Base-by-base conservation (phyloP, 2,329 filamentous ascomycete species). In the Fusarium anguioides region DNA sequence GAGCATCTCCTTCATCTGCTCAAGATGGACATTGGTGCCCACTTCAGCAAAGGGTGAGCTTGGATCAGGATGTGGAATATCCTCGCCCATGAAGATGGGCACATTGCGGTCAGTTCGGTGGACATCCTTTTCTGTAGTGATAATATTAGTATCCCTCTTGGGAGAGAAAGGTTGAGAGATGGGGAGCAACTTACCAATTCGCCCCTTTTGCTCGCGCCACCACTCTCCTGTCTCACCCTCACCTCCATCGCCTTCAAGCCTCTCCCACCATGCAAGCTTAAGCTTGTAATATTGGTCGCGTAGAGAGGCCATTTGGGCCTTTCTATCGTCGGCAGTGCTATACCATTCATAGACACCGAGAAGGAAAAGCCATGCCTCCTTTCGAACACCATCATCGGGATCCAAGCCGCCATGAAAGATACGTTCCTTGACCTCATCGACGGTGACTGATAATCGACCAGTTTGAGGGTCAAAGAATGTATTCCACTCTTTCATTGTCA, bases 1-100 rank as follows among this genome's bases (percentile, higher is more conserved):
- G 1, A 99, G 89, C 92, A 99, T 97, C 77, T 99, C 96, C 81
- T 99, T 99, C 88, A 99, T 92, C 81, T 99, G 96, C 79, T 99
- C 96, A 66, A 99, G 86, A 78, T 99, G 96, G 8, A 97, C 94
- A 73, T 99, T 99, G 44, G 96, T 99, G 65, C 96, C 96, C 6
- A 90, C 87, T 41, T 94, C 92, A 14, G 95, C 93, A 78, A 98
- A 99, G 1, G 96, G 95, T 1, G 95, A 98, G 64, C 95, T 92
- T 0, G 96, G 96, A 73, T 99, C 96, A 0, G 96, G 96, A 75
- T 99, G 96, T 9, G 96, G 95, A 37, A 94, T 96, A 74, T 98
- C 96, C 79, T 99, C 96, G 64, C 96, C 96, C 10, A 93, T 91
- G 76, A 99, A 99, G 37, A 99, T 91, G n/a, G 93, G 91, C 27